Conservation (phyloP, 495 filamentous ascomycete genomes). For the Eremomyces bilateralis region DNA sequence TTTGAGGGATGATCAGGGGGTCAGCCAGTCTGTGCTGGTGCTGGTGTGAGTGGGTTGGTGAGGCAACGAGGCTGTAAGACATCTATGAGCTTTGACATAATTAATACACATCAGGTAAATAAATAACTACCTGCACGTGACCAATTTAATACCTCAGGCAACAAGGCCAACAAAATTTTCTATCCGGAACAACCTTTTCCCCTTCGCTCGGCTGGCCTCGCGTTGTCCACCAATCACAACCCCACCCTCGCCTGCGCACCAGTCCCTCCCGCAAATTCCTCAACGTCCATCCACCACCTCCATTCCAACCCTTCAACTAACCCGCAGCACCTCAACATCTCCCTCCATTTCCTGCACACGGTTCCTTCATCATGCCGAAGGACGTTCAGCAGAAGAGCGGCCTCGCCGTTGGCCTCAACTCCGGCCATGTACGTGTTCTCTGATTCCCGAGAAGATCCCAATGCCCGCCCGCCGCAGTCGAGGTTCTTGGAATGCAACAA, state of each 20-base stretch:
- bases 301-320: neutral
- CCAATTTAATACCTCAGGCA: too few relatives aligned
- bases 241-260: neutral
- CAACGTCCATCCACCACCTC: neutral
- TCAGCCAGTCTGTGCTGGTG: too few relatives aligned
- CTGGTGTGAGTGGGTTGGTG: too few relatives aligned
- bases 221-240: neutral
- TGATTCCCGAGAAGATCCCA: constrained; percentile 3
- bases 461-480: neutral
- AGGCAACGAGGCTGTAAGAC: too few relatives aligned
- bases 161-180: too few relatives aligned
- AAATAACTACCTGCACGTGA: too few relatives aligned
- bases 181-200: too few relatives aligned
- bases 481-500: neutral
- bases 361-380: constrained; percentile 13
- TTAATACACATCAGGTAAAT: too few relatives aligned
- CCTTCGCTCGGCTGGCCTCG: too few relatives aligned
- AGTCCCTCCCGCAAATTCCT: neutral
- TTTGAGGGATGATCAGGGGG: too few relatives aligned
- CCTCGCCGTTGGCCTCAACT: constrained; percentile 62
- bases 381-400: constrained; percentile 18
- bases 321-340: neutral
- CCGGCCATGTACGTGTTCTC: constrained; percentile 52
- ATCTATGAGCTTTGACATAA: too few relatives aligned
- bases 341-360: constrained; percentile 4